Base-by-base conservation (phyloP, 192 early-diverging fungal genomes). In the Paraglomus occultum region DNA sequence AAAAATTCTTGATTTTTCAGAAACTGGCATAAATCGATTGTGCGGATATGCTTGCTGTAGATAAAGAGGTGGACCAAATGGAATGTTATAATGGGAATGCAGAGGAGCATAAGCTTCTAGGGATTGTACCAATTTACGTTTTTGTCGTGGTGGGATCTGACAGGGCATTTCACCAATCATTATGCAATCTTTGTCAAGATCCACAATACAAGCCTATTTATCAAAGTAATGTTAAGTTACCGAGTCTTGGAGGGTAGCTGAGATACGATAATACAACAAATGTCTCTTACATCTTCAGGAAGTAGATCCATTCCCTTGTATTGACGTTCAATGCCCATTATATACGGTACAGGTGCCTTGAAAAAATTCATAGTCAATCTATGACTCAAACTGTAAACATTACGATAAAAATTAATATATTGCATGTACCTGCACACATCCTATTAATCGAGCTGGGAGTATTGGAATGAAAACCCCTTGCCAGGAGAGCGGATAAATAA, bases 391-490 rank as follows among this genome's bases (percentile, higher is more conserved):
- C 6, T 57, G 54, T 17, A 6, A 57, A 51, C 17, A 18, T n/a
- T 14, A 59, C 57, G 14, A 18, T 17, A 63, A 43, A 63, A 63
- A 45, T 12, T 42, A 7, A 43, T 4, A 20, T 63, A 59, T 23
- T 31, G 17, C 2, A 38, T 18, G 38, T 73, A 70, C 75, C 43
- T 80, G 79, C 9, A 80, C 58, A 70, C 76, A 77, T 42, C 73
- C 84, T 78, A 92, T 71, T 8, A 92, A 70, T 31, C 79, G 71
- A 22, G 77, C 80, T 0, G 91, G 91, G 5, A 93, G 73, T 14
- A 93, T 79, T 10, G 91, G 91, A 23, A 93, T 90, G 44, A 88
- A 85, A 5, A 92, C 88, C 51, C 89, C 87, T 67, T 89, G 90
- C 90, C 90, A 93, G 39, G 82, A 85, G 14, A 93, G 73, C 5